Percentiles rank a stretch among this genome's conserved stretches.
These are phyloP conservation scores for Taiwanofungus camphoratus DNA, from an alignment of 1,284 basidiomycete genomes.

Conservation along the genomic window DNA sequence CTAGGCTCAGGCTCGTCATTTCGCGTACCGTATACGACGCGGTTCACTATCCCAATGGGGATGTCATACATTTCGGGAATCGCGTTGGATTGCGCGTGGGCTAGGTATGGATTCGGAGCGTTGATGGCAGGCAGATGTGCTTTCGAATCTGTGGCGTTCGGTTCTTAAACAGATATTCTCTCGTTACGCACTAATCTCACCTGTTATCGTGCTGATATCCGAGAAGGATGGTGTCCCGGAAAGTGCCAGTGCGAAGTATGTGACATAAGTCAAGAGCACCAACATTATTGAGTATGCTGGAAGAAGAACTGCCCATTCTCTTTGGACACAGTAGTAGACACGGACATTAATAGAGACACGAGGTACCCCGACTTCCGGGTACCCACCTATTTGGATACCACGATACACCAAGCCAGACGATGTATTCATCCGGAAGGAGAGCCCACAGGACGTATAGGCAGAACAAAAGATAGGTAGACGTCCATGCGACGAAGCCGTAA, in stretches of 20 bases:
- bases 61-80: conserved; percentile 73
- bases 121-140: conserved; percentile 39
- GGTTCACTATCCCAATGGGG: conserved; percentile 77
- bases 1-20: not conserved
- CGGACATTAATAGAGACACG: conserved; percentile 17
- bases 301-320: conserved; percentile 84
- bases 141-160: conserved; percentile 41
- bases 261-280: conserved; percentile 72
- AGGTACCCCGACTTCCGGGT: conserved; percentile 4
- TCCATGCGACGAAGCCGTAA: conserved; percentile 84
- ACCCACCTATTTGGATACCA: conserved; percentile 87
- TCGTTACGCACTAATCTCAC: too few species aligned
- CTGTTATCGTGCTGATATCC: conserved; percentile 57
- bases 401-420: conserved; percentile 59
- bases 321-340: conserved; percentile 25
- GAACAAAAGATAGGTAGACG: conserved; percentile 71
- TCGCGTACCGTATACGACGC: conserved; percentile 30
- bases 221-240: conserved; percentile 66
- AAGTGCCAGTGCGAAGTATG: conserved; percentile 72
- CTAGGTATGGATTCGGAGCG: conserved; percentile 41
- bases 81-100: conserved; percentile 37
- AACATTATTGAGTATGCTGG: conserved; percentile 75
- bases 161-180: conserved; percentile 9
- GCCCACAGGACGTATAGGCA: conserved; percentile 67
- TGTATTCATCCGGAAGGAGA: conserved; percentile 44